These are phyloP conservation scores for Lachnellula arida DNA, from an alignment of 2,329 filamentous ascomycete genomes.

Conservation along the genomic window DNA sequence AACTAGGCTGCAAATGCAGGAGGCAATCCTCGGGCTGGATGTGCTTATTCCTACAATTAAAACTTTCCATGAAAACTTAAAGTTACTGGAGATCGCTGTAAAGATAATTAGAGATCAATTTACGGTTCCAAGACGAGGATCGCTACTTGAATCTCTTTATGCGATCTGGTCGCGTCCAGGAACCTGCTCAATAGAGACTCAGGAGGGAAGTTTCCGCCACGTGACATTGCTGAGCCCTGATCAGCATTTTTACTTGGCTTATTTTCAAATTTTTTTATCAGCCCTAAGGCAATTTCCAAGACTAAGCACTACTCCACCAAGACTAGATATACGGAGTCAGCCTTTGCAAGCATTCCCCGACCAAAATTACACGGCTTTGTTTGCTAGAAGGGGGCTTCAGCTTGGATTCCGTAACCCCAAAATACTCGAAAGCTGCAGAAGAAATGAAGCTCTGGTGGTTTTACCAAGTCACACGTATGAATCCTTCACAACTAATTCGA, in stretches of 20 bases:
- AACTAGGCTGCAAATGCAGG: background rate
- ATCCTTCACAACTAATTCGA: too few species aligned
- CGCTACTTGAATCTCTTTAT: background rate
- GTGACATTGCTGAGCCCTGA: too few species aligned
- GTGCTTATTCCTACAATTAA: background rate
- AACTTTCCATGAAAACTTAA: background rate
- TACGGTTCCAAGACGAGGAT: background rate
- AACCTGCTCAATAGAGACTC: too few species aligned
- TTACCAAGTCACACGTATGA: too few species aligned
- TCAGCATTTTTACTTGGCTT: background rate
- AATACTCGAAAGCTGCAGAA: too few species aligned
- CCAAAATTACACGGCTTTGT: too few species aligned
- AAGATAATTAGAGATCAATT: background rate
- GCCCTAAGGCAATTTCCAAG: background rate
- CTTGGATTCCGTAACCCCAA: too few species aligned
- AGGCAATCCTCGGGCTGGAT: background rate
- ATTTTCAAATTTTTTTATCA: background rate
- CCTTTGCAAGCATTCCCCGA: too few species aligned
- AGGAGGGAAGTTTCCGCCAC: too few species aligned
- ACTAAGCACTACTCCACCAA: background rate
- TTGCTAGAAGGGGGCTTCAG: too few species aligned
- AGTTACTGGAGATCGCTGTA: background rate
- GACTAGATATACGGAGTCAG: background rate
- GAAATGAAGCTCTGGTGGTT: too few species aligned
- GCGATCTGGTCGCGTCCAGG: background rate